Base-by-base conservation (phyloP, 805 yeast species). In the Cyberlindnera euphorbiiphila region DNA sequence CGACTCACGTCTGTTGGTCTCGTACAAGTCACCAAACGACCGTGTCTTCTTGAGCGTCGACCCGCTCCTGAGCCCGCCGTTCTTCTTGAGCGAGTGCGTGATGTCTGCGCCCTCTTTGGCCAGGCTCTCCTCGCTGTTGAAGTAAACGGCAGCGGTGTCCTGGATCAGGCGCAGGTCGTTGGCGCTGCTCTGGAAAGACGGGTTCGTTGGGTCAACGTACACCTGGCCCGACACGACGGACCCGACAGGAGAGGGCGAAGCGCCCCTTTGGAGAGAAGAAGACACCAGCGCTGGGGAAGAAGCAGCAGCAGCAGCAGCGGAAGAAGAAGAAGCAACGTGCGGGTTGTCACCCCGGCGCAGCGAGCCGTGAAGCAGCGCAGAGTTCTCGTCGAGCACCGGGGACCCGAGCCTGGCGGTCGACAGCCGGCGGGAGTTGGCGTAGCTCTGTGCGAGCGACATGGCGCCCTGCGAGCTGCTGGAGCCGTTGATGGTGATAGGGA, bases 1-100 rank as follows among this genome's bases (percentile, higher is more conserved):
- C 0, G 87, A 78, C 11, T 76, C 77, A 33, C 85, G 63, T 50
- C 88, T 65, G 14, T 14, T 21, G 9, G 53, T 53, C 5, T 54
- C 41, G 16, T 49, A 16, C 34, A 56, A 16, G 33, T 47, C 48
- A 1, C 56, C 36, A 8, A 48, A 34, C 2, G 59, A 54, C 24
- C 50, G 42, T 0, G 46, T 38, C 29, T 37, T 43, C 29, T 49
- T 51, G 18, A 49, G 13, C 3, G 41, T n/a, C 2, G 45, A 25
- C 0, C 37, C 34, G 15, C 37, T 35, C 12, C 34, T 29, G 14
- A 36, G 31, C 16, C 34, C 39, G 35, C 33, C 32, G 38, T 25
- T 34, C 32, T 39, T 50, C 35, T 47, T 46, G 27, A 49, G 29
- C 7, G 41, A n/a, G 34, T 51, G 55, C 7, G 51, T 45, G 34